Percentiles rank a stretch among this genome's conserved stretches.
Evolutionary conservation across 2,329 filamentous ascomycete species (phyloP).

Genomic region (Paraphaeosphaeria minitans): DNA sequence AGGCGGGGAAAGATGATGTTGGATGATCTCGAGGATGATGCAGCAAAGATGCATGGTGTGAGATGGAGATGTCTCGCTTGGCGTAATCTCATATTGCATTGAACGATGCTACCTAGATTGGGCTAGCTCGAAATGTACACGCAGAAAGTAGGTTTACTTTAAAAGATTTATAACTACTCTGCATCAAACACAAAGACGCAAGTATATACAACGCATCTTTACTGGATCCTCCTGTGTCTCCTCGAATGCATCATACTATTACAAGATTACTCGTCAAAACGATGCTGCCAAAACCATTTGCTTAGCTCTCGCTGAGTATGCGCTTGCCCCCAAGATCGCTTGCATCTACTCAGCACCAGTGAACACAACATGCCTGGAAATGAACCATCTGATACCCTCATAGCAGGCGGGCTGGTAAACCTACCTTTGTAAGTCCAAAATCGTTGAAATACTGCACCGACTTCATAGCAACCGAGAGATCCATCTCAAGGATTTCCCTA

Average conservation of each 20-base stretch:
- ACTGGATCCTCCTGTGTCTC: no score
- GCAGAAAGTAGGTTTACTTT: no score
- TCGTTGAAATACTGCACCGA: constrained; percentile 49
- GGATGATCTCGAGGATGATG: neutral
- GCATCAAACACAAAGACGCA: neutral
- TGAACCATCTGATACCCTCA: constrained; percentile 55
- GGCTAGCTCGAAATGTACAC: neutral
- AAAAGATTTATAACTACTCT: neutral
- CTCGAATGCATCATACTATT: neutral
- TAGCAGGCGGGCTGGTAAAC: constrained; percentile 56
- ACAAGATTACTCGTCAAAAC: constrained; percentile 47
- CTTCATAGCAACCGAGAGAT: constrained; percentile 42
- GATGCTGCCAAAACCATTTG: constrained; percentile 57
- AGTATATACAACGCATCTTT: neutral
- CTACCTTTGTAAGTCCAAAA: constrained; percentile 58
- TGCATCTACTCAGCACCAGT: constrained; percentile 56
- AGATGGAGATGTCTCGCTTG: neutral
- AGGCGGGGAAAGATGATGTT: neutral
- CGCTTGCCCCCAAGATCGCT: constrained; percentile 51
- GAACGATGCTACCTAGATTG: neutral
- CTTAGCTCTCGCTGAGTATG: constrained; percentile 52
- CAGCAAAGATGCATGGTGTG: neutral
- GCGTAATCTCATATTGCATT: neutral
- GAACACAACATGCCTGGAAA: constrained; percentile 50
- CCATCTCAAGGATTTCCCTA: constrained; percentile 28